Evolutionary conservation across 2,329 filamentous ascomycete species (phyloP), one percentile per base, ranked within the genome.

Genomic region (Lachnellula subtilissima): DNA sequence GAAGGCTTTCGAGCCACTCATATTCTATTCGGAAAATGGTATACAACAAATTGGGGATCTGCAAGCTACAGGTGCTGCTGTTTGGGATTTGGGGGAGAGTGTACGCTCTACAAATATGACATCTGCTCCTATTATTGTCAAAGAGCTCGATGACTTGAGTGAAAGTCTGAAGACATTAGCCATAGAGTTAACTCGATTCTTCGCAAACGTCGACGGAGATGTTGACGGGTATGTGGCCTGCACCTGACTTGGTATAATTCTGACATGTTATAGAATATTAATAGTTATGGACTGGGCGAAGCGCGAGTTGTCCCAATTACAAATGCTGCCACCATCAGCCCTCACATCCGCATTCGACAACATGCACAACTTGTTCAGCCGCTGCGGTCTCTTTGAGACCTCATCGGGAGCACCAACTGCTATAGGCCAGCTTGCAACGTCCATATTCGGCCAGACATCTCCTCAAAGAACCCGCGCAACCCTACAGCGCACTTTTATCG

Each of bases 271-370:
- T 66, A 87, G 88, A 58, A 96, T 97, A 63, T 80, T 97, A 37
- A 87, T 94, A 58, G 91, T 95, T 51, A 97, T 97, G 91, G 91
- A 96, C 69, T 97, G 93, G 93, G 89, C 91, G 14, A 88, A 88
- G 68, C 85, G 91, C 62, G 91, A 97, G 71, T 82, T 97, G 14
- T 79, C 85, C 58, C 85, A 85, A 47, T 76, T 94, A 55, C 82
- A 84, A 59, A 77, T 78, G 22, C 75, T 81, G 19, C 83, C 85
- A 6, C 79, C 82, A 1, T 82, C 81, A 45, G 80, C 84, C 2
- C 74, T 95, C 22, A 83, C 86, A 17, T 84, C 84, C 12, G 82
- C 88, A 45, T 91, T 91, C 69, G 88, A 91, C 71, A 96, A 95
- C 69, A 76, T 96, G 48, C 89, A 96, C 76, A 86, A 82, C 64